Percentiles rank a stretch among this genome's conserved stretches.
Evolutionary conservation across 495 filamentous ascomycete species (phyloP).

Genomic region (Penicillium paxilli): DNA sequence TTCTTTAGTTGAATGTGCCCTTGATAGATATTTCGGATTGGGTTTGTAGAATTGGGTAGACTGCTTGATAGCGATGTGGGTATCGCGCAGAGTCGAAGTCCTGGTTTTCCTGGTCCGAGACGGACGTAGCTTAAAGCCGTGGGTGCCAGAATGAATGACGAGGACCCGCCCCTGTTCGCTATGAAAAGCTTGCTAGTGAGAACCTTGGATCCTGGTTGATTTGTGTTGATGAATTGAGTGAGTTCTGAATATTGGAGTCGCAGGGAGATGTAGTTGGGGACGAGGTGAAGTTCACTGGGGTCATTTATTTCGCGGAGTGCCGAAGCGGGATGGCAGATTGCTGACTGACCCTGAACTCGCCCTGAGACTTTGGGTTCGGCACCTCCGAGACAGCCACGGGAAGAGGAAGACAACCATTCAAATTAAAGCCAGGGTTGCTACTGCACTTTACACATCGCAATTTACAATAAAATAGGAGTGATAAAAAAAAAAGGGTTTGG

Average conservation of each 20-base stretch:
- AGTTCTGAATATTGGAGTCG: background rate
- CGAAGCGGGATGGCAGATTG: background rate
- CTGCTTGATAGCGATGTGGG: background rate
- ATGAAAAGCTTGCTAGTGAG: background rate
- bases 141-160: slow-evolving; percentile 13
- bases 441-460: too few relatives aligned
- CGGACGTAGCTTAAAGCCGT: slow-evolving; percentile 1
- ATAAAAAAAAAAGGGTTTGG: too few relatives aligned
- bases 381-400: too few relatives aligned
- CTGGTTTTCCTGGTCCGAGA: slow-evolving; percentile 4
- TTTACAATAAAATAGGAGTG: too few relatives aligned
- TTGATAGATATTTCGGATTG: background rate
- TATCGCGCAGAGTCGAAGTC: slow-evolving; percentile 1
- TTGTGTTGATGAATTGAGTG: background rate
- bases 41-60: background rate
- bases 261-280: background rate
- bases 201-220: background rate
- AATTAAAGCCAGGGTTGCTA: background rate
- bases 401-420: background rate
- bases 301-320: background rate
- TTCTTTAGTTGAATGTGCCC: background rate
- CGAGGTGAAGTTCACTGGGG: too few relatives aligned
- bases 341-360: background rate
- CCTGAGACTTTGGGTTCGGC: background rate
- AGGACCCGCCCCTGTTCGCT: background rate